Percentiles rank a stretch among this genome's conserved stretches.
phyloP scores from a whole-genome alignment of 441 rosid species.

The Arabidopsis lyrata region DNA sequence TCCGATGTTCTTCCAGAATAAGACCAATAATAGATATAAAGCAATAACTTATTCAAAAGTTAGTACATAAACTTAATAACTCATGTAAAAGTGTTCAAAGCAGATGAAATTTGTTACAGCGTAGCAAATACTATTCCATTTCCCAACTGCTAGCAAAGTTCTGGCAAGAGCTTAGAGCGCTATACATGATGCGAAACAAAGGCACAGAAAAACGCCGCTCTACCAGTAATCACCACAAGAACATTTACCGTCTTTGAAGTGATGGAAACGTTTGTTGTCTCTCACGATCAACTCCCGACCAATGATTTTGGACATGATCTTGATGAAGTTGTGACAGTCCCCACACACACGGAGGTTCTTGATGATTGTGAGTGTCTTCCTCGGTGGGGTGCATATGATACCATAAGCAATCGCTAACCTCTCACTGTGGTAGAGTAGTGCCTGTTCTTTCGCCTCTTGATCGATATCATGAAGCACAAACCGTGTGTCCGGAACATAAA shows the following conservation, averaged over 20 bases:
- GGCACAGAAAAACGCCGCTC: slow-evolving; percentile 13
- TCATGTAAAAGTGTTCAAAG: slow-evolving; percentile 2
- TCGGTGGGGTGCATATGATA: slow-evolving; percentile 65
- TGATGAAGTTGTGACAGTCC: slow-evolving; percentile 74
- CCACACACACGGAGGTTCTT: slow-evolving; percentile 70
- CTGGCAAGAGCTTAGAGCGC: slow-evolving; percentile 19
- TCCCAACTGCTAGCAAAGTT: slow-evolving; percentile 17
- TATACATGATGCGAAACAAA: slow-evolving; percentile 34
- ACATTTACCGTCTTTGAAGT: slow-evolving; percentile 78
- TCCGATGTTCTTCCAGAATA: not conserved
- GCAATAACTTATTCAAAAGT: slow-evolving; percentile 18
- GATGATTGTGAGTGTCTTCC: slow-evolving; percentile 63
- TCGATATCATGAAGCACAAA: slow-evolving; percentile 86
- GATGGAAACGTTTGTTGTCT: slow-evolving; percentile 84
- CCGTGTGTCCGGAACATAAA: slow-evolving; percentile 82
- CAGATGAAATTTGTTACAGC: slow-evolving; percentile 4
- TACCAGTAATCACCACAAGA: slow-evolving; percentile 94
- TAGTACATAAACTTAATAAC: slow-evolving; percentile 13
- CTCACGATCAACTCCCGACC: slow-evolving; percentile 72
- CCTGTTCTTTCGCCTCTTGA: slow-evolving; percentile 91
- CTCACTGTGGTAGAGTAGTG: slow-evolving; percentile 83
- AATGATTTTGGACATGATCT: slow-evolving; percentile 73
- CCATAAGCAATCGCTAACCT: slow-evolving; percentile 74
- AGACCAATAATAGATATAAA: slow-evolving; percentile 8
- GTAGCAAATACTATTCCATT: slow-evolving; percentile 21